phyloP scores from a whole-genome alignment of 345 rosid genomes.

The Citrus cavaleriei region DNA sequence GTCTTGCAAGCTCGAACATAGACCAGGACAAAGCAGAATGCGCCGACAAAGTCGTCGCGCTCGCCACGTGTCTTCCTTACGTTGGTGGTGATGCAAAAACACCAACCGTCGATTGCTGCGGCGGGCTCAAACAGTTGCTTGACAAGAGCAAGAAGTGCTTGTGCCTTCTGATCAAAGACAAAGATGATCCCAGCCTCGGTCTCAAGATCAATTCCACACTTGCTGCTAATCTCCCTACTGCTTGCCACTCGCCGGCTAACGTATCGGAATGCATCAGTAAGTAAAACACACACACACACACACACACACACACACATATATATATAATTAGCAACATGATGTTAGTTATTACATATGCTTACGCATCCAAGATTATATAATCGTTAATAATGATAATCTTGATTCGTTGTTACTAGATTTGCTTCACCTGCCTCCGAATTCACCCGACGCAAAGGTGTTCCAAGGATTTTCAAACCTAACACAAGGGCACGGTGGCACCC shows the following conservation, averaged over 20 bases:
- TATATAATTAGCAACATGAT: too few species aligned
- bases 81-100: conserved; percentile 58
- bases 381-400: too few species aligned
- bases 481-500: conserved; percentile 16
- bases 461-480: conserved; percentile 47
- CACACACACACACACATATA: not conserved
- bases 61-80: conserved; percentile 66
- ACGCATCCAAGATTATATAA: not conserved
- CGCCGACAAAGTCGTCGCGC: conserved; percentile 39
- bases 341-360: too few species aligned
- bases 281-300: not conserved
- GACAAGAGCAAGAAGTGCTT: conserved; percentile 64
- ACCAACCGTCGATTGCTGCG: conserved; percentile 74
- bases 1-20: conserved; percentile 39
- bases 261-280: conserved; percentile 58
- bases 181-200: conserved; percentile 70
- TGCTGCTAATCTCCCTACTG: conserved; percentile 56
- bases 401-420: conserved; percentile 35
- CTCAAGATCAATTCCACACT: conserved; percentile 57
- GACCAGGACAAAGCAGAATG: conserved; percentile 70
- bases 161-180: conserved; percentile 65
- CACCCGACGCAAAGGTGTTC: conserved; percentile 61
- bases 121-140: conserved; percentile 54
- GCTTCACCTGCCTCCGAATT: conserved; percentile 59
- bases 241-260: conserved; percentile 50